phyloP scores from a whole-genome alignment of 1,139 yeast genomes.

The Candida neerlandica region DNA sequence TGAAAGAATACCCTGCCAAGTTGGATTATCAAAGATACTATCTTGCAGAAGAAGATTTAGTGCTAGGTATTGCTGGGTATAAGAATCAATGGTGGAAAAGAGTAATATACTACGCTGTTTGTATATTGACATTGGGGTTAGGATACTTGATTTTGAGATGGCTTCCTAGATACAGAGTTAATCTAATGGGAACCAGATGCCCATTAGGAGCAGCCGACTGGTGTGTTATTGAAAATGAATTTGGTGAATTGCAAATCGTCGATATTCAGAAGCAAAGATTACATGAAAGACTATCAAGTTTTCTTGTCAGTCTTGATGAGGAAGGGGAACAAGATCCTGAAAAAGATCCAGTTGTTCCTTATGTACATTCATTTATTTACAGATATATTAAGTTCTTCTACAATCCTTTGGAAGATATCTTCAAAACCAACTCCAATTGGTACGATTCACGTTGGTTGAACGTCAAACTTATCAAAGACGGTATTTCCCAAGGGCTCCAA shows the following conservation, averaged over 20 bases:
- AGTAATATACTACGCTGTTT: slow-evolving; percentile 53
- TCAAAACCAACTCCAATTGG: slow-evolving; percentile 86
- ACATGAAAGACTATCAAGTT: slow-evolving; percentile 70
- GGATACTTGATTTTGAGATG: slow-evolving; percentile 77
- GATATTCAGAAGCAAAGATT: slow-evolving; percentile 60
- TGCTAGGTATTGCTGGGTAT: slow-evolving; percentile 92
- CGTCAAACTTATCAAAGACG: slow-evolving; percentile 59
- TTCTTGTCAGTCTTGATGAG: slow-evolving; percentile 42
- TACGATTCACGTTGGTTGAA: slow-evolving; percentile 75
- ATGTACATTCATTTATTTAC: slow-evolving; percentile 70
- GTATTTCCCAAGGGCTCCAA: slow-evolving; percentile 68
- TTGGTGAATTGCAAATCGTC: slow-evolving; percentile 76
- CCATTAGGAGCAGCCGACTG: slow-evolving; percentile 86
- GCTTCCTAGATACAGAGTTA: slow-evolving; percentile 78
- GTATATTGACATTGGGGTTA: slow-evolving; percentile 66
- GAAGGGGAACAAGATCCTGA: slow-evolving; percentile 22
- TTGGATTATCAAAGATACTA: slow-evolving; percentile 76
- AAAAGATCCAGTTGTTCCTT: slow-evolving; percentile 69
- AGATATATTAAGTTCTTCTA: slow-evolving; percentile 82
- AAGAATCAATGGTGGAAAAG: slow-evolving; percentile 51
- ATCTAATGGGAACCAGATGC: slow-evolving; percentile 62
- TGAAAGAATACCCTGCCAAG: slow-evolving; percentile 43
- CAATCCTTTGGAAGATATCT: slow-evolving; percentile 84
- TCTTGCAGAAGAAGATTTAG: slow-evolving; percentile 92
- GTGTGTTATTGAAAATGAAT: slow-evolving; percentile 92